Base-by-base conservation (phyloP, 805 yeast species). In the Clavispora carvajalis region DNA sequence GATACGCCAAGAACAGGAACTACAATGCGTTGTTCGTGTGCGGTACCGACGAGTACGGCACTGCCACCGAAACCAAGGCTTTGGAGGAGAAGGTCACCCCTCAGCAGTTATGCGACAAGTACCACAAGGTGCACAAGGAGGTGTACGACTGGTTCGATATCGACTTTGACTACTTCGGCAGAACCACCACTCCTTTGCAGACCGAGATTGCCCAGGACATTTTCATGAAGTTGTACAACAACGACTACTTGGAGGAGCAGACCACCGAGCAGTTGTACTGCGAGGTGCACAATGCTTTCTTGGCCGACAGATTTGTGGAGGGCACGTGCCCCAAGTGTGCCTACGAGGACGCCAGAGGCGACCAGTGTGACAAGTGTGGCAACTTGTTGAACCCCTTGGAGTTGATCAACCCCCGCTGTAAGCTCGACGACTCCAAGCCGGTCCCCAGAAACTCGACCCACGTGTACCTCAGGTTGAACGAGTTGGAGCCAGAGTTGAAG, bases 21-120 rank as follows among this genome's bases (percentile, higher is more conserved):
- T 82, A 83, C 68, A 93, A 90, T 62, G 73, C 95, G 16, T 69
- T 93, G 49, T 93, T 71, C 57, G 67, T 93, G 42, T 89, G 99
- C 66, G 99, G 99, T 68, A 93, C 99, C 28, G 99, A 93, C 62
- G 99, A 93, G 68, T 93, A 93, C 61, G 99, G 99, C 61, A 93
- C 99, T 43, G 99, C 99, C 35, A 93, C 99, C 12, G 99, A 93
- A 65, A 93, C 99, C 22, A 93, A 91, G 67, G 99, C 99, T 9
- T 68, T 93, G 37, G 98, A 91, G 62, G 99, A 93, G 58, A 81
- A 84, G 31, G 84, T 86, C 45, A 76, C 95, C 3, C 99, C 99
- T 37, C 71, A 78, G 54, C 83, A 88, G 60, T 73, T 93, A 53
- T 93, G 98, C 74, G 88, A 84, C 63, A 93, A 91, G 63, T 93